Conservation (phyloP, 495 filamentous ascomycete genomes). For the Jackrogersella multiformis region DNA sequence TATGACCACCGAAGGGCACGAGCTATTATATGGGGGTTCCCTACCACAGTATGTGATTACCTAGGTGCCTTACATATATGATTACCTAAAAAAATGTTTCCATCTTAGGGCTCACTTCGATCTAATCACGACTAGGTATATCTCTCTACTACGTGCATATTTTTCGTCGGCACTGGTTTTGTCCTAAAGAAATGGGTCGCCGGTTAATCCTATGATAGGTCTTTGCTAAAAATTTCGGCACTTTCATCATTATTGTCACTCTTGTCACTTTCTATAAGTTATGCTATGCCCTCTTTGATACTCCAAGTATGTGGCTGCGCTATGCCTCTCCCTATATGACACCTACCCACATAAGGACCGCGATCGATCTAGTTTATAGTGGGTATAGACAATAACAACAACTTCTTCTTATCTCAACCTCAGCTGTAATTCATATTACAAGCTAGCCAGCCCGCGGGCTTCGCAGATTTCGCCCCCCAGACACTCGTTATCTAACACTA, state of each 20-base stretch:
- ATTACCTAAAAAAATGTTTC: neutral
- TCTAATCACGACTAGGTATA: neutral
- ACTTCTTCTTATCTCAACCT: constrained; percentile 8
- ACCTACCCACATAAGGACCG: neutral
- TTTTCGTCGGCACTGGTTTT: neutral
- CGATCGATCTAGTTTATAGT: constrained; percentile 1
- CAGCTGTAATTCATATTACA: constrained; percentile 15
- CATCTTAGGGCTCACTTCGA: neutral
- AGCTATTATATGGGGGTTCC: neutral
- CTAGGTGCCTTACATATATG: too few species aligned
- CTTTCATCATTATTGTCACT: neutral
- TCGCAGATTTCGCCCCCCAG: constrained; percentile 18
- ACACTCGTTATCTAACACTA: constrained; percentile 23
- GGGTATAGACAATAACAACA: neutral
- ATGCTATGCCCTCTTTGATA: too few species aligned
- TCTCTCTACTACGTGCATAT: neutral
- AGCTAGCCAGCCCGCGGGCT: constrained; percentile 9
- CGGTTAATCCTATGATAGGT: neutral
- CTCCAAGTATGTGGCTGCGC: too few species aligned
- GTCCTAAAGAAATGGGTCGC: neutral
- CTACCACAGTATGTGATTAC: neutral
- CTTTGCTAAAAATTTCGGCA: neutral
- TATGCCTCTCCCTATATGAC: neutral
- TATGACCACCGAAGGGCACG: neutral
- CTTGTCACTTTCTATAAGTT: neutral